Conservation (phyloP, 176 grass and related monocot genomes). For the Ananas comosus region DNA sequence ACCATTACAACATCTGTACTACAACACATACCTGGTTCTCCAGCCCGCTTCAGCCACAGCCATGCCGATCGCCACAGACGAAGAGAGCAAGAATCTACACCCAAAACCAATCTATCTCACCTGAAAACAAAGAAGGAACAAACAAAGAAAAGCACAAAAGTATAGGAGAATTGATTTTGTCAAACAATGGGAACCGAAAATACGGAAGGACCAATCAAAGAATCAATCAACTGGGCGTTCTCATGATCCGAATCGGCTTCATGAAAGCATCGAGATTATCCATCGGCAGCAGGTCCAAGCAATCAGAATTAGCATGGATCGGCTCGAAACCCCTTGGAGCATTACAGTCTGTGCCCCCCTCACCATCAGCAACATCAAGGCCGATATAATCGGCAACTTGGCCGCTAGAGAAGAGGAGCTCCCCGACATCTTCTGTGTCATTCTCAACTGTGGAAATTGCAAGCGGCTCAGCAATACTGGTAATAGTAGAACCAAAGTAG, state of each 20-base stretch:
- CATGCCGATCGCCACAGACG: constrained; percentile 7
- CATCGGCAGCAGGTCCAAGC: constrained; percentile 23
- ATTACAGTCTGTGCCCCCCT: constrained; percentile 4
- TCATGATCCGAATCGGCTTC: constrained; percentile 77
- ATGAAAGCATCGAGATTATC: constrained; percentile 63
- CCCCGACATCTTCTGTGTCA: constrained; percentile 23
- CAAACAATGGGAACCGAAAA: constrained; percentile 2
- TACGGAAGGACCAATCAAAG: neutral
- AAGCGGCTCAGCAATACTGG: constrained; percentile 11
- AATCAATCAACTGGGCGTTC: constrained; percentile 33
- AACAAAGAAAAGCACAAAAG: neutral
- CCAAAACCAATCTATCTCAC: neutral
- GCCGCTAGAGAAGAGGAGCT: constrained; percentile 18
- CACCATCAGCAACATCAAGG: constrained; percentile 21
- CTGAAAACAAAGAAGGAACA: constrained; percentile 7
- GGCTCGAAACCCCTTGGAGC: constrained; percentile 8
- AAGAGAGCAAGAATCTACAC: constrained; percentile 17
- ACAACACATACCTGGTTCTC: constrained; percentile 18
- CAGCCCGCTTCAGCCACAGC: constrained; percentile 16
- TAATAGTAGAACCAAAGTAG: constrained; percentile 61
- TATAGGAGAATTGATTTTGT: neutral
- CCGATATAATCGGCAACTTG: constrained; percentile 44
- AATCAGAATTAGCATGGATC: constrained; percentile 23
- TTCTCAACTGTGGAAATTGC: constrained; percentile 25
- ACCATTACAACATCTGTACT: neutral